Conservation (phyloP, 1,139 yeast genomes). For the Zhuliangozyma parablackwelliae region DNA sequence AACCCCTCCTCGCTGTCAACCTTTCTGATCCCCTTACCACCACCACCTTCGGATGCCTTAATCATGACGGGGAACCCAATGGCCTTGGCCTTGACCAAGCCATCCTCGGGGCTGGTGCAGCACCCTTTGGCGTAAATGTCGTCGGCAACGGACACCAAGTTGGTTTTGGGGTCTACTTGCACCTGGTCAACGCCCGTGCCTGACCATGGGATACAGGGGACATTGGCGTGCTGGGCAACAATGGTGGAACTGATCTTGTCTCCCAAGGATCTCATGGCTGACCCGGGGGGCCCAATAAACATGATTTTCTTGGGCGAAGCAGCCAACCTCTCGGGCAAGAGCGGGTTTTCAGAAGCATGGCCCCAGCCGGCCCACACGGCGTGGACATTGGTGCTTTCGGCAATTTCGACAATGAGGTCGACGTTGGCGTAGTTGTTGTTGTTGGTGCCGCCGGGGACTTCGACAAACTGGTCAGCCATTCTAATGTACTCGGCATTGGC, state of each 20-base stretch:
- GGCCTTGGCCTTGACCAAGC: constrained; percentile 71
- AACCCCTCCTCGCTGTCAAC: constrained; percentile 78
- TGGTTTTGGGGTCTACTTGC: constrained; percentile 56
- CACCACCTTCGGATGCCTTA: constrained; percentile 98
- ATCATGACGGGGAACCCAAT: constrained; percentile 97
- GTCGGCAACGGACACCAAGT: constrained; percentile 85
- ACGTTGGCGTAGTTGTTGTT: constrained; percentile 98
- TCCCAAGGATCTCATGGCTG: constrained; percentile 98
- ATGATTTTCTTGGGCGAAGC: constrained; percentile 83
- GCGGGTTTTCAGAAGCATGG: constrained; percentile 97
- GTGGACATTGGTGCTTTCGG: constrained; percentile 93
- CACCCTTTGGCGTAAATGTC: constrained; percentile 84
- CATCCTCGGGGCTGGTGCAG: constrained; percentile 81
- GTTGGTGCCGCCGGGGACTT: constrained; percentile 98
- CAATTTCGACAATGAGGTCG: constrained; percentile 91
- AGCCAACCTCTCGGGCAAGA: constrained; percentile 88
- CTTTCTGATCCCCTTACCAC: constrained; percentile 97
- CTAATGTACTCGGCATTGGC: constrained; percentile 97
- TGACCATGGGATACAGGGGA: constrained; percentile 99
- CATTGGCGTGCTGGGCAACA: constrained; percentile 96
- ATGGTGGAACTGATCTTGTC: constrained; percentile 96
- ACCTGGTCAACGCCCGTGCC: constrained; percentile 95
- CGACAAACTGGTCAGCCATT: constrained; percentile 98
- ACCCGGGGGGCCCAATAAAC: constrained; percentile 97
- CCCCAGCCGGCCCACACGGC: constrained; percentile 99